A percentile compares a stretch with the other conserved stretches of the same genome.
Conservation (phyloP, 352 stramenopile genomes). For the Phytophthora vignae region DNA sequence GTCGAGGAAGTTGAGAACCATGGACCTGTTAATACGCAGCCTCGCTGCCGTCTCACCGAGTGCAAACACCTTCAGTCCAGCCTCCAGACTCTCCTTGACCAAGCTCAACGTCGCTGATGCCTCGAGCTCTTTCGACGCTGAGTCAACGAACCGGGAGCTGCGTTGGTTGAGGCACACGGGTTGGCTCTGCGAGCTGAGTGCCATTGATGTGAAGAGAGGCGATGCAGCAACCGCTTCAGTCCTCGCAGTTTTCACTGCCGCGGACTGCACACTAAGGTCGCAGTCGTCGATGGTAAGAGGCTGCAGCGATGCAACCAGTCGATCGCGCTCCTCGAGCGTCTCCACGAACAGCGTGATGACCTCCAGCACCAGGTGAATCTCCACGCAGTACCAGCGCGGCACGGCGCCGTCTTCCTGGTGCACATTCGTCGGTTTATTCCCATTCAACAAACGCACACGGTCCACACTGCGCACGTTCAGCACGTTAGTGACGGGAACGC, state of each 20-base stretch:
- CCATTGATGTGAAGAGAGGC: constrained; percentile 22
- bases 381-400: constrained; percentile 58
- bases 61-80: constrained; percentile 44
- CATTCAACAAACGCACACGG: constrained; percentile 23
- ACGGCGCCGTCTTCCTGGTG: constrained; percentile 17
- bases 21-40: constrained; percentile 23
- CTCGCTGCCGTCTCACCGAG: constrained; percentile 26
- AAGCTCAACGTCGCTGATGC: constrained; percentile 12
- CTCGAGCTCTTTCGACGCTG: not conserved
- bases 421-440: constrained; percentile 12
- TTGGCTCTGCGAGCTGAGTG: constrained; percentile 40
- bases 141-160: constrained; percentile 28
- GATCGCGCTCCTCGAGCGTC: constrained; percentile 35
- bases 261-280: constrained; percentile 3
- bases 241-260: constrained; percentile 8
- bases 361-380: constrained; percentile 65
- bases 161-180: constrained; percentile 70
- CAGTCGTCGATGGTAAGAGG: constrained; percentile 31
- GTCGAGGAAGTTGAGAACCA: constrained; percentile 58
- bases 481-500: constrained; percentile 54
- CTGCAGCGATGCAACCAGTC: constrained; percentile 27
- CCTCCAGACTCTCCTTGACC: constrained; percentile 35
- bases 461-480: constrained; percentile 51
- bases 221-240: constrained; percentile 25
- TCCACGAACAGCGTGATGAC: constrained; percentile 71